These are phyloP conservation scores for Litchi chinensis DNA, from an alignment of 345 rosid species.

Conservation along the genomic window DNA sequence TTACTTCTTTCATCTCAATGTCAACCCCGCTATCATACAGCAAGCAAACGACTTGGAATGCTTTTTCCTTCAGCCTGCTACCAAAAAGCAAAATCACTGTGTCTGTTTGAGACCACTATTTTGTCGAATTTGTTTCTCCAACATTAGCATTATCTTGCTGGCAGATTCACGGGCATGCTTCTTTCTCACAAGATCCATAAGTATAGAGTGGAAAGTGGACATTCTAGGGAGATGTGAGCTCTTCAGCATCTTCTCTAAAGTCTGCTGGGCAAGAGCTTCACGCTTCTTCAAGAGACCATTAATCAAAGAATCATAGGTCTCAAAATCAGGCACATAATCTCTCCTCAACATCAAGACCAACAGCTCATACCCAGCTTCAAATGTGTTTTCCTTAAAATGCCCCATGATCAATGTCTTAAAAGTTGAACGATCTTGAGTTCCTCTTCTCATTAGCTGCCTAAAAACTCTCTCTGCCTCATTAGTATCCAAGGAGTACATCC, in stretches of 20 bases:
- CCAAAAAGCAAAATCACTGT: constrained; percentile 54
- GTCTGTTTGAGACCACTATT: constrained; percentile 57
- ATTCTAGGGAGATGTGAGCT: constrained; percentile 65
- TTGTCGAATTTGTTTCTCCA: constrained; percentile 60
- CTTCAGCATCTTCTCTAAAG: constrained; percentile 69
- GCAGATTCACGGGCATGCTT: constrained; percentile 54
- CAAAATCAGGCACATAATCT: constrained; percentile 61
- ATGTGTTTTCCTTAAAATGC: constrained; percentile 67
- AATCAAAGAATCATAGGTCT: constrained; percentile 57
- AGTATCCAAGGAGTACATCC: constrained; percentile 70
- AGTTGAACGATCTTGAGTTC: constrained; percentile 74
- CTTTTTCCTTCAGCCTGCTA: constrained; percentile 45
- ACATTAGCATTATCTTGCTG: constrained; percentile 52
- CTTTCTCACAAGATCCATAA: constrained; percentile 56
- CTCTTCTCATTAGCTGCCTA: constrained; percentile 84
- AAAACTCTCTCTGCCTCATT: constrained; percentile 65
- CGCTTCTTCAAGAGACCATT: constrained; percentile 57
- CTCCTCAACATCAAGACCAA: constrained; percentile 75
- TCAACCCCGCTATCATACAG: constrained; percentile 61
- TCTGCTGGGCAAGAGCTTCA: constrained; percentile 62
- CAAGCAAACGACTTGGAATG: constrained; percentile 48
- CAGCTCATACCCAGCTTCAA: constrained; percentile 59
- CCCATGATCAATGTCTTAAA: constrained; percentile 73
- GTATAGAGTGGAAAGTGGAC: constrained; percentile 61
- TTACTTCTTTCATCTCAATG: constrained; percentile 57